A percentile compares a stretch with the other conserved stretches of the same genome.
Conservation (phyloP, 768 basidiomycete species). For the Boletus reticuloceps region DNA sequence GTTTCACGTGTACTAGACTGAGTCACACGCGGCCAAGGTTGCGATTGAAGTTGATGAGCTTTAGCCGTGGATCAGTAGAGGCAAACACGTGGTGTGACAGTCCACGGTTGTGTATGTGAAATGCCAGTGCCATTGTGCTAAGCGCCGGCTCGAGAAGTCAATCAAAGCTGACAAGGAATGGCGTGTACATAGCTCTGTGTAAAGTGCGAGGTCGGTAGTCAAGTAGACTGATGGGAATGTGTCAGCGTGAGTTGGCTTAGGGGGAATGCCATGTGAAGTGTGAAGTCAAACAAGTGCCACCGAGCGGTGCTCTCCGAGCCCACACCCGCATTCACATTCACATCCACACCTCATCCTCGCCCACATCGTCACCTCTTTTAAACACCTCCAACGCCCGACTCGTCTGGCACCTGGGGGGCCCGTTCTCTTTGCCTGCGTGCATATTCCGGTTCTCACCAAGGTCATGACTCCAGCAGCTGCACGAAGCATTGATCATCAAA, state of each 20-base stretch:
- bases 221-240: neutral
- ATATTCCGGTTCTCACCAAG: neutral
- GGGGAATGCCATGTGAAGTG: neutral
- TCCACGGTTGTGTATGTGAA: too few species aligned
- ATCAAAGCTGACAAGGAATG: too few species aligned
- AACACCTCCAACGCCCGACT: neutral
- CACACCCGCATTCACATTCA: slow-evolving; percentile 9
- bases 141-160: too few species aligned
- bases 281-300: neutral
- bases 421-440: neutral
- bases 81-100: too few species aligned
- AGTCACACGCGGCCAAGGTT: too few species aligned
- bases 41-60: too few species aligned
- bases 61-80: too few species aligned
- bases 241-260: neutral
- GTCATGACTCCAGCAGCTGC: slow-evolving; percentile 17
- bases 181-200: too few species aligned
- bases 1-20: too few species aligned
- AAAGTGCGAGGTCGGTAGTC: neutral
- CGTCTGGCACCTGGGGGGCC: slow-evolving; percentile 4
- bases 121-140: too few species aligned
- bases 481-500: slow-evolving; percentile 13
- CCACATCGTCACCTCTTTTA: too few species aligned
- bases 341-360: neutral
- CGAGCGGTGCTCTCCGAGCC: neutral